Evolutionary conservation across 116 monocot species (phyloP).

Genomic region (Dioscorea cayenensis): DNA sequence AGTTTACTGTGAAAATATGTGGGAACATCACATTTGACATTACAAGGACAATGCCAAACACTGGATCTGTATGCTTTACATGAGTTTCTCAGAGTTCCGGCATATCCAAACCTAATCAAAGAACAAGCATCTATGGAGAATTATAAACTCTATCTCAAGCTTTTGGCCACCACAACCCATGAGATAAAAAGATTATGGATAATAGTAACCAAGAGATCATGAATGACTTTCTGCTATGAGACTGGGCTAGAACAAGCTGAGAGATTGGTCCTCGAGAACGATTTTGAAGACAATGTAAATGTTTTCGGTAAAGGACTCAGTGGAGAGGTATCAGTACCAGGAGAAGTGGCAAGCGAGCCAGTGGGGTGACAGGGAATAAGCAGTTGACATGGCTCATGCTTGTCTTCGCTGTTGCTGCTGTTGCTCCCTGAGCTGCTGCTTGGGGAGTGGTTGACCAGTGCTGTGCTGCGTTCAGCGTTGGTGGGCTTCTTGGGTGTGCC

Average conservation of each 20-base stretch:
- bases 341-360: neutral
- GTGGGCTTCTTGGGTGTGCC: slow-evolving; percentile 33
- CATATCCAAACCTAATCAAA: too few species aligned
- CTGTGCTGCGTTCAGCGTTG: slow-evolving; percentile 19
- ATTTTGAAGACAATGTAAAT: slow-evolving; percentile 13
- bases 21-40: too few species aligned
- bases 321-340: neutral
- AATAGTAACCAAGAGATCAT: neutral
- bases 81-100: too few species aligned
- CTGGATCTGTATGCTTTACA: too few species aligned
- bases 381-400: slow-evolving; percentile 1
- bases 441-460: neutral
- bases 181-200: neutral
- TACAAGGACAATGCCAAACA: too few species aligned
- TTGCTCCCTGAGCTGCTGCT: slow-evolving; percentile 52
- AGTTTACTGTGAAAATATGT: too few species aligned
- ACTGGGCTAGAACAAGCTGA: slow-evolving; percentile 5
- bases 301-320: neutral
- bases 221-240: neutral
- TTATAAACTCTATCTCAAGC: neutral
- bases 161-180: neutral
- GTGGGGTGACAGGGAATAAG: slow-evolving; percentile 12
- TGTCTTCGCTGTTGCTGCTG: slow-evolving; percentile 8
- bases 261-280: slow-evolving; percentile 33
- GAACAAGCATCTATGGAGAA: neutral